Conservation (phyloP, 1,284 basidiomycete species). For the Mycosarcoma mackinlayi region DNA sequence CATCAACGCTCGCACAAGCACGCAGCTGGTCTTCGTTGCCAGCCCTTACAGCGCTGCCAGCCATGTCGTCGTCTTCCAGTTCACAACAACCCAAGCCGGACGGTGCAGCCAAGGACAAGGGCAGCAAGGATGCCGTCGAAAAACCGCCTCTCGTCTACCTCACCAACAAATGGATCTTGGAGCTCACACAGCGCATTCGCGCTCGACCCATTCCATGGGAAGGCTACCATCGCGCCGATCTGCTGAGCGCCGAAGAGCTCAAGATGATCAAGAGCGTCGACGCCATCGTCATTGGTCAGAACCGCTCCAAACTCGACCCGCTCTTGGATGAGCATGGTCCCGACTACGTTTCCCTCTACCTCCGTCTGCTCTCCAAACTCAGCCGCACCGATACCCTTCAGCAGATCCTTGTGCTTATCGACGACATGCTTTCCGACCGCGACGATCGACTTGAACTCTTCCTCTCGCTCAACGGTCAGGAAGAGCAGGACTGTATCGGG, state of each 20-base stretch:
- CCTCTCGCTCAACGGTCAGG: constrained; percentile 52
- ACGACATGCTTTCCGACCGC: constrained; percentile 82
- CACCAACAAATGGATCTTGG: constrained; percentile 87
- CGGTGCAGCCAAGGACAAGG: constrained; percentile 10
- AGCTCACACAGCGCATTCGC: constrained; percentile 85
- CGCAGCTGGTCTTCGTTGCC: background rate
- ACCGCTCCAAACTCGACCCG: constrained; percentile 85
- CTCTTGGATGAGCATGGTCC: constrained; percentile 68
- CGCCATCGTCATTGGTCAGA: constrained; percentile 94
- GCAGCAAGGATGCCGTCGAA: constrained; percentile 28
- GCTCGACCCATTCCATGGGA: constrained; percentile 96
- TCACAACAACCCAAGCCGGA: constrained; percentile 20
- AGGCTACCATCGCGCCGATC: constrained; percentile 94
- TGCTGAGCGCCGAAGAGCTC: constrained; percentile 88
- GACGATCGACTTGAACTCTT: constrained; percentile 68
- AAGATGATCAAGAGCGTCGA: constrained; percentile 74
- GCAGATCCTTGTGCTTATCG: constrained; percentile 88
- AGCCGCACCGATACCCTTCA: constrained; percentile 93
- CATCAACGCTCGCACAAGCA: too few relatives aligned
- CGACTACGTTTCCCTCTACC: constrained; percentile 86
- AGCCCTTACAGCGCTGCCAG: background rate
- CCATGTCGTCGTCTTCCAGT: constrained; percentile 33
- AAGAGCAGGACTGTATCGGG: constrained; percentile 71
- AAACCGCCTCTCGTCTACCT: constrained; percentile 79
- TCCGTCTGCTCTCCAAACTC: constrained; percentile 90